phyloP scores from a whole-genome alignment of 441 rosid species.

The Hura crepitans region DNA sequence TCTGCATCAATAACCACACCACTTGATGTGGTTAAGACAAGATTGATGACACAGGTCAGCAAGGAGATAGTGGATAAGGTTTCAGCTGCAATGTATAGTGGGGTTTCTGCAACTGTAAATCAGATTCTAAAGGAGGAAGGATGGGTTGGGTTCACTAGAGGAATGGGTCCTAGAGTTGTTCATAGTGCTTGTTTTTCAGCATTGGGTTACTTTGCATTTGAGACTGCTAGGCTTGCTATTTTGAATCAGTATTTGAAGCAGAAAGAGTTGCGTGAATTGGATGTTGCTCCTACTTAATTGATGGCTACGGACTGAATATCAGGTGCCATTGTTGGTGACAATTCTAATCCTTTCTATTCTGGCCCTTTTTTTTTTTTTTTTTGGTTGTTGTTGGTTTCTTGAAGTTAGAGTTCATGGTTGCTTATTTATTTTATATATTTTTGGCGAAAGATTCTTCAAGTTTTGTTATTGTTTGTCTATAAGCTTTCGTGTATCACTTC shows the following conservation, averaged over 20 bases:
- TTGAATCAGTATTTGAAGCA: slow-evolving; percentile 63
- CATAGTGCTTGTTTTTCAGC: slow-evolving; percentile 96
- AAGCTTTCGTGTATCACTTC: not conserved
- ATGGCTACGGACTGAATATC: slow-evolving; percentile 9
- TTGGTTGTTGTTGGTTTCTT: too few species aligned
- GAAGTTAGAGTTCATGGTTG: not conserved
- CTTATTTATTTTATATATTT: not conserved
- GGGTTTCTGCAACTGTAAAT: slow-evolving; percentile 57
- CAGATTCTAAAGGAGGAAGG: slow-evolving; percentile 93
- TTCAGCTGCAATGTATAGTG: slow-evolving; percentile 55
- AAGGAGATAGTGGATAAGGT: slow-evolving; percentile 46
- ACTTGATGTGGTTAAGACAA: slow-evolving; percentile 81
- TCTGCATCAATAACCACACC: slow-evolving; percentile 88
- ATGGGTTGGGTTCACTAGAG: slow-evolving; percentile 73
- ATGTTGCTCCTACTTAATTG: slow-evolving; percentile 31
- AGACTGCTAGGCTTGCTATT: slow-evolving; percentile 81
- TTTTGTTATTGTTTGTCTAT: slow-evolving; percentile 1
- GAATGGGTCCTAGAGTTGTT: slow-evolving; percentile 81
- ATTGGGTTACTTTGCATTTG: slow-evolving; percentile 83
- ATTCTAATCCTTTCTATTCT: slow-evolving; percentile 4
- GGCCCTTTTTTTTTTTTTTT: not conserved
- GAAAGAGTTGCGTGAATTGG: slow-evolving; percentile 46
- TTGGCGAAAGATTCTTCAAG: not conserved
- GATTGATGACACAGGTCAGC: slow-evolving; percentile 85
- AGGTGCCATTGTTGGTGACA: not conserved